These are phyloP conservation scores for Pilatotrama ljubarskyi DNA, from an alignment of 768 basidiomycete genomes.

Conservation along the genomic window DNA sequence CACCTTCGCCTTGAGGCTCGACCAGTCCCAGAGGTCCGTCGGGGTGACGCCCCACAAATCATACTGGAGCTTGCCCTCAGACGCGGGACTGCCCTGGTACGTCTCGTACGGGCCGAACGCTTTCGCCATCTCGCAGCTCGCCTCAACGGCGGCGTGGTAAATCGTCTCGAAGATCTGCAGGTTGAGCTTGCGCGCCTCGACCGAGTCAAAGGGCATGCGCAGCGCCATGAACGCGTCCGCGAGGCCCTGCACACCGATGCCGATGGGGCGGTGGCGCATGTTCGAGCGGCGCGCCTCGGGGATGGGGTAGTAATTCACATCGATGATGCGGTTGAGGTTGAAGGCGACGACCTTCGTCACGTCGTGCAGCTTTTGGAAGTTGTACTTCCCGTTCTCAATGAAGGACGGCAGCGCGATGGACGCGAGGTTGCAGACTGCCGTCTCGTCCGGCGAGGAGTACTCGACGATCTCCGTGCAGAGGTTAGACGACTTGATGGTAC, in stretches of 20 bases:
- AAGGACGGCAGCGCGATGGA: conserved; percentile 94
- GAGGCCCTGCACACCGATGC: conserved; percentile 95
- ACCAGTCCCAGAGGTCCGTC: conserved; percentile 92
- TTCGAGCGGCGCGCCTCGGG: conserved; percentile 90
- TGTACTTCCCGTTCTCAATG: conserved; percentile 78
- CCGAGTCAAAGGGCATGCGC: conserved; percentile 93
- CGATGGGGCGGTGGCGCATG: conserved; percentile 96
- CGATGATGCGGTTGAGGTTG: conserved; percentile 95
- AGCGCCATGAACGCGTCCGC: conserved; percentile 98
- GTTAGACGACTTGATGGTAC: conserved; percentile 99
- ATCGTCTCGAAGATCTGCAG: conserved; percentile 98
- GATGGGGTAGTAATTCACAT: conserved; percentile 93
- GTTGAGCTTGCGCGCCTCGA: conserved; percentile 84
- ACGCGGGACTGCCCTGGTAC: conserved; percentile 89
- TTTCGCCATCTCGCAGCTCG: conserved; percentile 84
- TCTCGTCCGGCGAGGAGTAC: conserved; percentile 96
- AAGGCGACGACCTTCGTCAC: conserved; percentile 89
- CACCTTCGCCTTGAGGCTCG: conserved; percentile 81
- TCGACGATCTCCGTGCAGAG: conserved; percentile 99
- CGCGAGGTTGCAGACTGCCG: conserved; percentile 97
- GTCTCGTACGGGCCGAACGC: conserved; percentile 83
- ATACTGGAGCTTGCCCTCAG: conserved; percentile 85
- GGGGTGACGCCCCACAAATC: conserved; percentile 95
- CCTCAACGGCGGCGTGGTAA: conserved; percentile 92
- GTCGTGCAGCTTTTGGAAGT: conserved; percentile 94